phyloP scores from a whole-genome alignment of 2,329 filamentous ascomycete species.

The Alternaria hordeiaustralica region DNA sequence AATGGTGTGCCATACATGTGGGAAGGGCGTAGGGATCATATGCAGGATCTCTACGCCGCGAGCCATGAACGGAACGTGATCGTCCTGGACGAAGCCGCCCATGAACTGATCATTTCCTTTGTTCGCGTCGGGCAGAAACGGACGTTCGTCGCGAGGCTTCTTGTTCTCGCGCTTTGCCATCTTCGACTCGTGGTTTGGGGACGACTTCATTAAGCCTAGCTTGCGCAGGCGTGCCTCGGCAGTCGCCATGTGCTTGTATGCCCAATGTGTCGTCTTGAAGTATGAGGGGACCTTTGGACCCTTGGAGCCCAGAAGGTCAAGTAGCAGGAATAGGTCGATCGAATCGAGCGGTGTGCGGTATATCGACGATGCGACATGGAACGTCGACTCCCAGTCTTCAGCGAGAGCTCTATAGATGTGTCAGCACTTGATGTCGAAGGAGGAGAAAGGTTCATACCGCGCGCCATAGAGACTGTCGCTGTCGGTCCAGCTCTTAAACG shows the following conservation, averaged over 20 bases:
- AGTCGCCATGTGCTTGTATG: constrained; percentile 78
- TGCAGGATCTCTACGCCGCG: constrained; percentile 92
- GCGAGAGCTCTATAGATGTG: constrained; percentile 68
- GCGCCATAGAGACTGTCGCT: constrained; percentile 90
- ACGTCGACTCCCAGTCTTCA: constrained; percentile 76
- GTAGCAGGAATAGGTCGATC: constrained; percentile 86
- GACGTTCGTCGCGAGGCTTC: constrained; percentile 39
- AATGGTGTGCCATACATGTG: constrained; percentile 84
- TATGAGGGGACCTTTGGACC: constrained; percentile 80
- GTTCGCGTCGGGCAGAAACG: constrained; percentile 66
- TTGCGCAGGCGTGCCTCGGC: constrained; percentile 77
- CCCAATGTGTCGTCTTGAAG: constrained; percentile 92
- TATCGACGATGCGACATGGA: constrained; percentile 73
- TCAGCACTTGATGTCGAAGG: background rate
- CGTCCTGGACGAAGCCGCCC: constrained; percentile 73
- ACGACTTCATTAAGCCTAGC: constrained; percentile 70
- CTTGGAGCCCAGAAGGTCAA: constrained; percentile 81
- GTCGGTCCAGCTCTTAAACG: constrained; percentile 80
- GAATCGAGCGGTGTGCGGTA: constrained; percentile 78
- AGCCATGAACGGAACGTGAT: constrained; percentile 89
- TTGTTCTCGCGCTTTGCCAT: constrained; percentile 37
- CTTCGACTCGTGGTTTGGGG: constrained; percentile 58
- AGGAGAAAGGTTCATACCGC: constrained; percentile 58
- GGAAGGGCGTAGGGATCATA: constrained; percentile 85
- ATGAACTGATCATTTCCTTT: constrained; percentile 63